Evolutionary conservation across 2,329 filamentous ascomycete species (phyloP).

Genomic region (Emericellopsis cladophorae): DNA sequence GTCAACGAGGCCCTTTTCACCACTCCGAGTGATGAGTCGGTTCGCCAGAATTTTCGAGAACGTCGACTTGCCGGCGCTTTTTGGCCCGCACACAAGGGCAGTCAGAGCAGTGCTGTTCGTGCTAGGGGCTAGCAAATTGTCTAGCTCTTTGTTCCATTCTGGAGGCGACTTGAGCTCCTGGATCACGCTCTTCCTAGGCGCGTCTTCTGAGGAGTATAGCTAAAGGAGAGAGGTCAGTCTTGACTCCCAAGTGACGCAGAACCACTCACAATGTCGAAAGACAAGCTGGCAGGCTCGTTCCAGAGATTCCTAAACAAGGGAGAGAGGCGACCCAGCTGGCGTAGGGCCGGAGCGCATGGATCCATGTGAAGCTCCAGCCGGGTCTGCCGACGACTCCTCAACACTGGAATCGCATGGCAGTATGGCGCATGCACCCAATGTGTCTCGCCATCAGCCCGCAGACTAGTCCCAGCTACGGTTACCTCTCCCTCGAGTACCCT

Average conservation of each 20-base stretch:
- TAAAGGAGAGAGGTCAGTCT: constrained; percentile 16
- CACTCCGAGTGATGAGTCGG: constrained; percentile 39
- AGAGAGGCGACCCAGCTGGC: constrained; percentile 44
- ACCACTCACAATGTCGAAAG: not conserved
- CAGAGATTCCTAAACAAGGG: constrained; percentile 57
- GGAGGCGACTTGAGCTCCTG: constrained; percentile 44
- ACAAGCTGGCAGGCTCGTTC: constrained; percentile 27
- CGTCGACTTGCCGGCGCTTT: constrained; percentile 65
- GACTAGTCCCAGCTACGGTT: constrained; percentile 50
- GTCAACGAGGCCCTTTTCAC: not conserved
- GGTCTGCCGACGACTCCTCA: constrained; percentile 39
- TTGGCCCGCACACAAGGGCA: constrained; percentile 54
- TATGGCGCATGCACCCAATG: constrained; percentile 53
- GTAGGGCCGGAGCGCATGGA: constrained; percentile 32
- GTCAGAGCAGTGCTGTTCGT: constrained; percentile 21
- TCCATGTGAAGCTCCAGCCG: constrained; percentile 44
- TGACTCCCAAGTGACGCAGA: constrained; percentile 1
- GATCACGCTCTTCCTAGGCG: constrained; percentile 32
- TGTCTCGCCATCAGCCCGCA: constrained; percentile 32
- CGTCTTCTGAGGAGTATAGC: constrained; percentile 41
- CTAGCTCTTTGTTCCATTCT: constrained; percentile 49
- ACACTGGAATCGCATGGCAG: constrained; percentile 57
- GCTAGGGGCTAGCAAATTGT: constrained; percentile 21
- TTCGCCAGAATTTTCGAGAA: constrained; percentile 57
- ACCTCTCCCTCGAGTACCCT: constrained; percentile 48